Evolutionary conservation across 169 alveolate genomes (phyloP).

Genomic region (Eimeria brunetti): DNA sequence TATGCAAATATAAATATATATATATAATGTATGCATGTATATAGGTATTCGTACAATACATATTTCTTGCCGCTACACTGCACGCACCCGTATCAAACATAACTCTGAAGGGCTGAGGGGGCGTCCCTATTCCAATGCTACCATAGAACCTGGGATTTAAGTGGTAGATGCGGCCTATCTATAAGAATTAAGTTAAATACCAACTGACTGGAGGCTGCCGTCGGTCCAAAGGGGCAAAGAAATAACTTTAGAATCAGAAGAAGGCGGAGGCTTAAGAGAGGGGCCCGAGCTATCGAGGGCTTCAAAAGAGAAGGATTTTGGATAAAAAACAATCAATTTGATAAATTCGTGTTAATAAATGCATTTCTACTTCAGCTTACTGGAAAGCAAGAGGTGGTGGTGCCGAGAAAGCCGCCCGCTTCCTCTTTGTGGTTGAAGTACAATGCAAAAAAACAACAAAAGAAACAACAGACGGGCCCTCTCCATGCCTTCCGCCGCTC

Average conservation of each 20-base stretch:
- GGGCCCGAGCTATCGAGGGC: constrained; percentile 15
- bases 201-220: constrained; percentile 55
- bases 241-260: background rate
- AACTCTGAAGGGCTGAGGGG: constrained; percentile 42
- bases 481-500: constrained; percentile 26
- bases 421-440: background rate
- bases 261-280: background rate
- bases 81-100: constrained; percentile 68
- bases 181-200: background rate
- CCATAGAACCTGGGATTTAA: constrained; percentile 15
- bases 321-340: background rate
- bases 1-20: no score
- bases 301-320: background rate
- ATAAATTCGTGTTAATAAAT: background rate
- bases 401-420: constrained; percentile 1
- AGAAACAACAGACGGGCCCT: background rate
- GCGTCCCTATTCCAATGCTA: constrained; percentile 50
- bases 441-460: background rate
- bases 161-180: background rate
- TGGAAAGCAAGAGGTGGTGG: background rate
- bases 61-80: background rate
- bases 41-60: no score
- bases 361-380: background rate
- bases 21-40: no score
- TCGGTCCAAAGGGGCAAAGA: constrained; percentile 46